Percentiles rank a stretch among this genome's conserved stretches.
These are phyloP conservation scores for Blepharisma undulans DNA, from an alignment of 169 alveolate genomes.

Conservation along the genomic window DNA sequence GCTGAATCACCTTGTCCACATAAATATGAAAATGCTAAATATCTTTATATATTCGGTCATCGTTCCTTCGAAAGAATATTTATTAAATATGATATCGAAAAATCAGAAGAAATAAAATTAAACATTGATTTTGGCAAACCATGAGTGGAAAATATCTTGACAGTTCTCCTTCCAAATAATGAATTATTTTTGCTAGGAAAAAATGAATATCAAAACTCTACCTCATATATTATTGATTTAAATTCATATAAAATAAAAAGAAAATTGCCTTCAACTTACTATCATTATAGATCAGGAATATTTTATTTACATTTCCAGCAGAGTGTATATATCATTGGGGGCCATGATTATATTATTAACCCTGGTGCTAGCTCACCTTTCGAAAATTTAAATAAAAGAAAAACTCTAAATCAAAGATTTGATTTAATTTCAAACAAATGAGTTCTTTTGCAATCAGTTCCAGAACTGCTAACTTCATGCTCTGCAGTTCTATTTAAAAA, in stretches of 20 bases:
- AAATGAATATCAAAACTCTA: no score
- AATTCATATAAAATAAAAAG: not conserved
- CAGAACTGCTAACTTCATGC: not conserved
- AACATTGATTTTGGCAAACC: not conserved
- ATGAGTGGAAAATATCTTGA: not conserved
- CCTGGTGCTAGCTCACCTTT: not conserved
- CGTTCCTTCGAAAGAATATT: not conserved
- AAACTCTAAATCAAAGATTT: not conserved
- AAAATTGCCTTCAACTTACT: not conserved
- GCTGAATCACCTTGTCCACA: not conserved
- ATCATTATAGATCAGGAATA: not conserved
- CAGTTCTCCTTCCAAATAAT: not conserved
- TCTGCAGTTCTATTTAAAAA: not conserved
- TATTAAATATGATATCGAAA: not conserved
- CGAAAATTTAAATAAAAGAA: not conserved
- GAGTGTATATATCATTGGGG: not conserved
- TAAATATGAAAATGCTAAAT: not conserved
- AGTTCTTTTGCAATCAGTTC: not conserved
- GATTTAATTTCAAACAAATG: not conserved
- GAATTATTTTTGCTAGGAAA: not conserved
- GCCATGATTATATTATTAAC: not conserved
- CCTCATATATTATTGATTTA: not conserved
- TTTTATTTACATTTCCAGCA: not conserved
- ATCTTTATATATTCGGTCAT: not conserved
- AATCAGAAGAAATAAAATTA: not conserved